phyloP scores from a whole-genome alignment of 108 stramenopile species.

The Chaetoceros muelleri region DNA sequence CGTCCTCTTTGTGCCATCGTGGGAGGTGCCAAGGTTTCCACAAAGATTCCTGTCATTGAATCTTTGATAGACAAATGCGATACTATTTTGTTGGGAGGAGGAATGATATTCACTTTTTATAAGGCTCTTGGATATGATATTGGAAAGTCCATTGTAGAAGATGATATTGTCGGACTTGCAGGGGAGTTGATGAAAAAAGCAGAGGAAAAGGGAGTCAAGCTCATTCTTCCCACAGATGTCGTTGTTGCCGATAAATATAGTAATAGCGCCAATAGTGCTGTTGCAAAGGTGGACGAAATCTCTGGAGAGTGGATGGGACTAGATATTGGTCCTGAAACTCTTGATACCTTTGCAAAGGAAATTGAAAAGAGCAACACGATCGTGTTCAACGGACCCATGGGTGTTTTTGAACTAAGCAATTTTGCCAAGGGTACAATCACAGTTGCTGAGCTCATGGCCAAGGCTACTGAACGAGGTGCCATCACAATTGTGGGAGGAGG shows the following conservation, averaged over 20 bases:
- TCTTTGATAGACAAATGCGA: slow-evolving; percentile 94
- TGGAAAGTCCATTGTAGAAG: slow-evolving; percentile 83
- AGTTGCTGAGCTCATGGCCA: slow-evolving; percentile 83
- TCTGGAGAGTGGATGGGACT: slow-evolving; percentile 96
- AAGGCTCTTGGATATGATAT: slow-evolving; percentile 88
- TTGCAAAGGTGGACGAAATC: slow-evolving; percentile 77
- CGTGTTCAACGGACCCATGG: slow-evolving; percentile 94
- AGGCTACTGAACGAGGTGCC: slow-evolving; percentile 82
- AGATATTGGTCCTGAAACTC: slow-evolving; percentile 91
- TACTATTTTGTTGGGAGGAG: slow-evolving; percentile 90
- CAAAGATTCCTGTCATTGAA: slow-evolving; percentile 97
- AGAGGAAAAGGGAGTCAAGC: slow-evolving; percentile 89
- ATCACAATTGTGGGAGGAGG: slow-evolving; percentile 95
- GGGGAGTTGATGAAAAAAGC: slow-evolving; percentile 86
- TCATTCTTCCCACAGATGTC: slow-evolving; percentile 90
- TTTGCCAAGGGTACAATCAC: slow-evolving; percentile 86
- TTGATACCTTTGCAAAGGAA: slow-evolving; percentile 68
- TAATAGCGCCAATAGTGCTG: slow-evolving; percentile 67
- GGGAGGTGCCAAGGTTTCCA: slow-evolving; percentile 98
- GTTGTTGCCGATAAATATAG: slow-evolving; percentile 88
- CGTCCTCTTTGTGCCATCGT: slow-evolving; percentile 96
- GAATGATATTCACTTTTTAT: slow-evolving; percentile 99
- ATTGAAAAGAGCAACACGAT: slow-evolving; percentile 80
- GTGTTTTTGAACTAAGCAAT: slow-evolving; percentile 93
- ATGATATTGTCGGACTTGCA: slow-evolving; percentile 88